Evolutionary conservation across 768 basidiomycete species (phyloP).

Genomic region (Termitomyces sp.): DNA sequence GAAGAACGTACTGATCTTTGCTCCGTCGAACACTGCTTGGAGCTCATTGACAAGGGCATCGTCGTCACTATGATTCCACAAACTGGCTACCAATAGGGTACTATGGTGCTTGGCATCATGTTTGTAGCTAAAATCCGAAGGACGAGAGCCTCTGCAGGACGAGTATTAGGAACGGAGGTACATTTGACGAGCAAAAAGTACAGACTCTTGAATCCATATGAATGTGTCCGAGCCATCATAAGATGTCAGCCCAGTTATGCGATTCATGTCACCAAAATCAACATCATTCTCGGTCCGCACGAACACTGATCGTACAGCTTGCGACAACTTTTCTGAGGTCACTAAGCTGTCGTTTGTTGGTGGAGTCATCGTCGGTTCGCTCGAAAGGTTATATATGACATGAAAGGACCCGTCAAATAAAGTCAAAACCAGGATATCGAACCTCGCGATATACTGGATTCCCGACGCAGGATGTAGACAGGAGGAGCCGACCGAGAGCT

Average conservation of each 20-base stretch:
- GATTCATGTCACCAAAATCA: slow-evolving; percentile 46
- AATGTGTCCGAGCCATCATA: slow-evolving; percentile 53
- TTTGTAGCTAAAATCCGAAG: slow-evolving; percentile 77
- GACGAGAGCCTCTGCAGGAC: slow-evolving; percentile 43
- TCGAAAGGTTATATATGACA: slow-evolving; percentile 45
- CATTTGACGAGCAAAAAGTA: slow-evolving; percentile 5
- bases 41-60: slow-evolving; percentile 29
- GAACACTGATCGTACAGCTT: slow-evolving; percentile 46
- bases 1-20: slow-evolving; percentile 25
- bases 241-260: slow-evolving; percentile 51
- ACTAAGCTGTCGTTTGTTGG: slow-evolving; percentile 17
- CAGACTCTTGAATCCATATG: slow-evolving; percentile 74
- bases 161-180: not conserved
- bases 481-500: slow-evolving; percentile 52
- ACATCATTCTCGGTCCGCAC: slow-evolving; percentile 36
- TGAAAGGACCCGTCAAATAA: slow-evolving; percentile 72
- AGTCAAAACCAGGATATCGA: slow-evolving; percentile 51
- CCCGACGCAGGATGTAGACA: slow-evolving; percentile 56
- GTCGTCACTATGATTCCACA: slow-evolving; percentile 42
- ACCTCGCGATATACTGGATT: slow-evolving; percentile 40
- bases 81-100: slow-evolving; percentile 48
- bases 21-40: slow-evolving; percentile 19
- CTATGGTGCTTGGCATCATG: slow-evolving; percentile 63
- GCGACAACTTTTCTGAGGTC: slow-evolving; percentile 40
- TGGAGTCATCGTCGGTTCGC: slow-evolving; percentile 36